phyloP scores from a whole-genome alignment of 352 stramenopile species.

The Phytophthora cryptogea region DNA sequence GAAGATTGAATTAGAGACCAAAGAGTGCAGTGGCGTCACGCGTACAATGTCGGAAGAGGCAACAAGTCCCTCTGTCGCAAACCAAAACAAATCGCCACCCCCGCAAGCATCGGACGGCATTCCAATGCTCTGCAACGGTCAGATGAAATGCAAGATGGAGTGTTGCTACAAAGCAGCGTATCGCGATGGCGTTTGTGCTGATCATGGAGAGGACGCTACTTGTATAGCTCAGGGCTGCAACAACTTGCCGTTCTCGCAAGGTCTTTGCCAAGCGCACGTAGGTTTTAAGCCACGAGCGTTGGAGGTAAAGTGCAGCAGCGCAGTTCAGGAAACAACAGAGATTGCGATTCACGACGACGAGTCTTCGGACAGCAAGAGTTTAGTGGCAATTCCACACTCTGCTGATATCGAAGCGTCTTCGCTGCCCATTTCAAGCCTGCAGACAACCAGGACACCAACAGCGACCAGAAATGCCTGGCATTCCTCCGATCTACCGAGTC shows the following conservation, averaged over 20 bases:
- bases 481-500: constrained; percentile 21
- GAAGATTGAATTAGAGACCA: background rate
- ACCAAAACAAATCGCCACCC: background rate
- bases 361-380: constrained; percentile 3
- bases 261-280: constrained; percentile 4
- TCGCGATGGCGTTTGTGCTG: constrained; percentile 5
- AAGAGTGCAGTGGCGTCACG: background rate
- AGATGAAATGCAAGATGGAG: constrained; percentile 14
- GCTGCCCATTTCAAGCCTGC: constrained; percentile 6
- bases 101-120: constrained; percentile 4
- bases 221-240: constrained; percentile 3
- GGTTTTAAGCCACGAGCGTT: background rate
- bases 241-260: constrained; percentile 6
- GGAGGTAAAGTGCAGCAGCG: background rate
- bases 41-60: background rate
- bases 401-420: background rate
- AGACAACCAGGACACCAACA: constrained; percentile 2
- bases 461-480: constrained; percentile 9
- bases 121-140: constrained; percentile 12
- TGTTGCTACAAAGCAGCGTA: constrained; percentile 14
- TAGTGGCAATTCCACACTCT: background rate
- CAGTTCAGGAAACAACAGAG: background rate
- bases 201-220: constrained; percentile 11
- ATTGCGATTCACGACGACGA: background rate
- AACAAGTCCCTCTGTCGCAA: background rate